These are phyloP conservation scores for Asterionellopsis glacialis DNA, from an alignment of 108 stramenopile genomes.

Conservation along the genomic window DNA sequence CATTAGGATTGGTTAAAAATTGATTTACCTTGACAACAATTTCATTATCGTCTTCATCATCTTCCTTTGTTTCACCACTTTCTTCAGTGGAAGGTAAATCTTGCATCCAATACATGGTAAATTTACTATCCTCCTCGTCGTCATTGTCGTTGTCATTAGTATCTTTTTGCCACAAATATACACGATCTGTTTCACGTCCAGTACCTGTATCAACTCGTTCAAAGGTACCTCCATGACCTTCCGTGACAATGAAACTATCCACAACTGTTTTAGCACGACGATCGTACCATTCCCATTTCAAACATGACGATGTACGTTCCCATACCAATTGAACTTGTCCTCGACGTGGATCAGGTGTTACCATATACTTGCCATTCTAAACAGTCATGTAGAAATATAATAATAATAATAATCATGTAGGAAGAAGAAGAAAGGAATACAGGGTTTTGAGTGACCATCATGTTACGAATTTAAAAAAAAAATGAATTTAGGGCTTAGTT, in stretches of 20 bases:
- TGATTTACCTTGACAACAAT: constrained; percentile 58
- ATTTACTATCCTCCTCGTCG: constrained; percentile 22
- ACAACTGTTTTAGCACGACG: constrained; percentile 63
- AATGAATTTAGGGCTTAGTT: neutral
- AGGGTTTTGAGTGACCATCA: neutral
- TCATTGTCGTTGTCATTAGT: constrained; percentile 6
- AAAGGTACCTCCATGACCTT: constrained; percentile 31
- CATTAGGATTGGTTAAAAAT: constrained; percentile 41
- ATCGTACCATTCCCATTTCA: constrained; percentile 73
- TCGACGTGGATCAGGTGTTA: constrained; percentile 60
- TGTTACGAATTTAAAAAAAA: neutral
- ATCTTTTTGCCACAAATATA: constrained; percentile 37
- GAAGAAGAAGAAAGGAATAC: neutral
- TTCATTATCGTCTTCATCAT: constrained; percentile 32
- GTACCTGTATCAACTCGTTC: constrained; percentile 38
- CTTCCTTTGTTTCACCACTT: constrained; percentile 18
- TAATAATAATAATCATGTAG: neutral
- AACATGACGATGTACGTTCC: constrained; percentile 14
- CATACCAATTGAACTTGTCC: constrained; percentile 60
- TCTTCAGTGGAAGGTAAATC: constrained; percentile 25
- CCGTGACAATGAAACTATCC: constrained; percentile 28
- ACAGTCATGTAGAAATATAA: no score
- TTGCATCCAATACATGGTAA: constrained; percentile 79
- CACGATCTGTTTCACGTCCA: constrained; percentile 37
- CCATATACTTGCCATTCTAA: constrained; percentile 56